Evolutionary conservation across 352 stramenopile species (phyloP), one percentile per base, ranked within the genome.

Genomic region (Thraustochytrium striatum): DNA sequence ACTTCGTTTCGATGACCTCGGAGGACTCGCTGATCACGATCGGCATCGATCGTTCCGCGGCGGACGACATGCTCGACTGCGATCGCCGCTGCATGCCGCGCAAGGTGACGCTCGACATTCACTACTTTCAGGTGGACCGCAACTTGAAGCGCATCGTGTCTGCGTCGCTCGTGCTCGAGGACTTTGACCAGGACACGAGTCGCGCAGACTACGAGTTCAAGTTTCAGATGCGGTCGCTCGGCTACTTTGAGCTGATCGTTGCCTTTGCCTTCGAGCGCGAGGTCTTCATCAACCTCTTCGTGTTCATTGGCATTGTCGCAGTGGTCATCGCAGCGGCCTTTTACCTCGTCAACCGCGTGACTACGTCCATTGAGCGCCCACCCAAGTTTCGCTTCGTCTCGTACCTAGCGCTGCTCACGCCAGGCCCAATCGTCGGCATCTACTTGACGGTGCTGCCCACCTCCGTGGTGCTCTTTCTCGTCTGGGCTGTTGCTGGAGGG

Each of bases 1-100:
- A 88, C 2, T 81, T 95, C 43, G 65, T 88, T 19, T 73, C 65
- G 0, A 44, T 75, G 8, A 75, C 86, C 19, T 91, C 88, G 0
- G 89, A 89, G 19, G 93, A 98, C 85, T 93, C 91, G 39, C 97
- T 98, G 72, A 95, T 98, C 65, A 90, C 93, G 25, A 92, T 98
- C 16, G 92, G 86, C 1, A 90, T 98, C 1, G 87, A 98, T 72
- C 92, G 92, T 80, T 84, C 82, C 9, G 90, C 91, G 1, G 86
- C 90, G 21, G 81, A 88, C 2, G 82, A 87, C 19, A 82, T 96
- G 8, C 85, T 90, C 7, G 94, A 93, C 30, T 98, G 95, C 85
- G 88, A 86, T n/a, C 87, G 83, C 1, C 72, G 89, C 25, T 99
- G 94, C 75, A 98, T 96, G 78, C 94, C 95, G 11, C 88, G 94